Conservation (phyloP, 2,329 filamentous ascomycete genomes). For the Penicillium fuscoglaucum region DNA sequence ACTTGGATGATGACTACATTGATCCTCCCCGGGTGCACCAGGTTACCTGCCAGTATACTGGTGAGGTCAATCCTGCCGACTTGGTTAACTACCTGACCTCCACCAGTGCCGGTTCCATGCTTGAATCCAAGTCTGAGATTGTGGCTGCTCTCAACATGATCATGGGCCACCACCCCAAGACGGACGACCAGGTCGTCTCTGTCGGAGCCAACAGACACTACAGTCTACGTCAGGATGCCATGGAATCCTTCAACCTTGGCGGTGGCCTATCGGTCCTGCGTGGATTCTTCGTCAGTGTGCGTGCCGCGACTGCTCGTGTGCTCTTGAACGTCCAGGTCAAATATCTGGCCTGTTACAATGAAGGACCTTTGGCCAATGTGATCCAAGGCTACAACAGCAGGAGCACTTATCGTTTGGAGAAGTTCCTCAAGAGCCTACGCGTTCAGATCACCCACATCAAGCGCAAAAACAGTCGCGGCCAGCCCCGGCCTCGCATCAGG, state of each 20-base stretch:
- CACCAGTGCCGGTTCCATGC: constrained; percentile 36
- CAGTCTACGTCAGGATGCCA: constrained; percentile 36
- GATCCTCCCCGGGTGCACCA: constrained; percentile 36
- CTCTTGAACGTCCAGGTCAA: constrained; percentile 65
- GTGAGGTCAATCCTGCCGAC: constrained; percentile 39
- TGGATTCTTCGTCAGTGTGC: constrained; percentile 63
- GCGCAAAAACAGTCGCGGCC: constrained; percentile 37
- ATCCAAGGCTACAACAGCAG: constrained; percentile 33
- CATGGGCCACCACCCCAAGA: constrained; percentile 51
- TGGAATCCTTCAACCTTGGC: constrained; percentile 46
- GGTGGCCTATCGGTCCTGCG: constrained; percentile 58
- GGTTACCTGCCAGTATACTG: constrained; percentile 38
- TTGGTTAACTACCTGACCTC: constrained; percentile 49
- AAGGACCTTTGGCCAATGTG: constrained; percentile 42
- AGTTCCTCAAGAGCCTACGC: constrained; percentile 44
- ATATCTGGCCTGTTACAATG: constrained; percentile 58
- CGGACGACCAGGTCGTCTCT: constrained; percentile 42
- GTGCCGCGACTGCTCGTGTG: constrained; percentile 58
- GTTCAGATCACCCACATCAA: constrained; percentile 45
- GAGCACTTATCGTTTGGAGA: constrained; percentile 26
- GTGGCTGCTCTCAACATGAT: constrained; percentile 62
- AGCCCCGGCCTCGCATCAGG: constrained; percentile 43
- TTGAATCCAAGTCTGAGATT: constrained; percentile 50
- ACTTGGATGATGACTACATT: constrained; percentile 37
- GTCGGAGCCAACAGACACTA: constrained; percentile 58